These are phyloP conservation scores for Penstemon newberryi DNA, from an alignment of 257 asterid genomes.

Conservation along the genomic window DNA sequence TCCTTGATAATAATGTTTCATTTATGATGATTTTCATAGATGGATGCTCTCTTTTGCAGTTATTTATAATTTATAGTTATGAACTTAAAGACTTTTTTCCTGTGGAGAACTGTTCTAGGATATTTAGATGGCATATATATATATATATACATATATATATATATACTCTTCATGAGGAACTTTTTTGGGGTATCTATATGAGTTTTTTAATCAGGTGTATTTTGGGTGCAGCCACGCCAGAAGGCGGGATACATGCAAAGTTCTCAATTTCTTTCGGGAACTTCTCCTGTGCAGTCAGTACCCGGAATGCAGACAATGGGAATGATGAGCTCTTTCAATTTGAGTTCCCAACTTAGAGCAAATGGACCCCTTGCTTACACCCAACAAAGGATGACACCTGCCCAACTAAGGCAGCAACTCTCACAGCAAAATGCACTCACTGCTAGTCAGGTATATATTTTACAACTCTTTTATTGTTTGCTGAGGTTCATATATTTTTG, in stretches of 20 bases:
- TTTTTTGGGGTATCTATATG: conserved; percentile 7
- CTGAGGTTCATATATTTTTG: conserved; percentile 21
- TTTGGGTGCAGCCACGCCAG: conserved; percentile 76
- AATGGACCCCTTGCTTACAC: conserved; percentile 58
- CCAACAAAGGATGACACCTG: conserved; percentile 57
- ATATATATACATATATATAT: conserved; percentile 21
- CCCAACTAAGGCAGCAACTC: conserved; percentile 76
- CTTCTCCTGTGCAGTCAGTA: conserved; percentile 75
- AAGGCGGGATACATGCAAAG: conserved; percentile 77
- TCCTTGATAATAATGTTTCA: conserved; percentile 16
- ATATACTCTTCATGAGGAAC: neutral
- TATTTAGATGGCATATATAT: neutral
- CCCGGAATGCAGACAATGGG: conserved; percentile 79
- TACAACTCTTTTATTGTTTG: conserved; percentile 15
- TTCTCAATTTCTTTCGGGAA: conserved; percentile 75
- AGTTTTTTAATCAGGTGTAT: conserved; percentile 30
- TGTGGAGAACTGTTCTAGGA: neutral
- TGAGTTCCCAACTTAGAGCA: conserved; percentile 70
- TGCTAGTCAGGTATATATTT: conserved; percentile 59
- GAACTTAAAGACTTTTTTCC: neutral
- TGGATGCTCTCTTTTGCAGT: conserved; percentile 2
- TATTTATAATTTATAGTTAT: neutral
- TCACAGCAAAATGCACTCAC: conserved; percentile 69
- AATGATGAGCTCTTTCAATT: conserved; percentile 60
- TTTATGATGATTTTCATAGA: conserved; percentile 14